Conservation (phyloP, 495 filamentous ascomycete species). For the Trichoderma erinaceum region DNA sequence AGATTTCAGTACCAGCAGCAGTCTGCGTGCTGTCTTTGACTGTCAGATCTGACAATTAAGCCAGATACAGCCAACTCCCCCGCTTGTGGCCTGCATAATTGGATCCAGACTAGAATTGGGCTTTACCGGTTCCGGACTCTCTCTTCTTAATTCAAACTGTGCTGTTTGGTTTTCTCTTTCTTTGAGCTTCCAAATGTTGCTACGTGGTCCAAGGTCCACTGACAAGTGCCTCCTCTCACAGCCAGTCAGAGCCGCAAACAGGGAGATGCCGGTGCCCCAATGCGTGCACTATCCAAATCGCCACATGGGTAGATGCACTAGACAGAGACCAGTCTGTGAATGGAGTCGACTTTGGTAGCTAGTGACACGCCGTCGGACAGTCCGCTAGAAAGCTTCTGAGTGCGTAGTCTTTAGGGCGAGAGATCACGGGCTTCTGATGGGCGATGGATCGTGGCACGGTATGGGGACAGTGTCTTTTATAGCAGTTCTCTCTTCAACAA, state of each 20-base stretch:
- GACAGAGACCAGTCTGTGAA: neutral
- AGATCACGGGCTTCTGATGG: neutral
- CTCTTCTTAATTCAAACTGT: neutral
- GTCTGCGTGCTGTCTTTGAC: neutral
- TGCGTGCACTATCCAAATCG: slow-evolving; percentile 1
- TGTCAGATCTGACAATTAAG: neutral
- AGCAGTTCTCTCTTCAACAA: neutral
- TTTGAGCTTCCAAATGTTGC: slow-evolving; percentile 7
- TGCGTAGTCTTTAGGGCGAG: neutral
- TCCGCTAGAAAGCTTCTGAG: slow-evolving; percentile 10
- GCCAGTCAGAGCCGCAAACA: slow-evolving; percentile 12
- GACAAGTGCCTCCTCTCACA: neutral
- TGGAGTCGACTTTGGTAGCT: slow-evolving; percentile 10
- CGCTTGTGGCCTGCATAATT: slow-evolving; percentile 9
- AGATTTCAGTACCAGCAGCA: neutral
- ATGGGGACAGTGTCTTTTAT: slow-evolving; percentile 5
- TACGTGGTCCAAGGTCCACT: neutral
- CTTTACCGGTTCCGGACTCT: neutral
- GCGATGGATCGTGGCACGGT: slow-evolving; percentile 2
- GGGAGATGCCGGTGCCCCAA: neutral
- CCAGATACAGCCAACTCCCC: neutral
- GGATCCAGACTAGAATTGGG: neutral
- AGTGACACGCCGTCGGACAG: slow-evolving; percentile 13
- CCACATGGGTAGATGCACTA: slow-evolving; percentile 2
- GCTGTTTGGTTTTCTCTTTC: neutral